A percentile compares a stretch with the other conserved stretches of the same genome.
Conservation (phyloP, 495 filamentous ascomycete genomes). For the Annulohypoxylon stygium region DNA sequence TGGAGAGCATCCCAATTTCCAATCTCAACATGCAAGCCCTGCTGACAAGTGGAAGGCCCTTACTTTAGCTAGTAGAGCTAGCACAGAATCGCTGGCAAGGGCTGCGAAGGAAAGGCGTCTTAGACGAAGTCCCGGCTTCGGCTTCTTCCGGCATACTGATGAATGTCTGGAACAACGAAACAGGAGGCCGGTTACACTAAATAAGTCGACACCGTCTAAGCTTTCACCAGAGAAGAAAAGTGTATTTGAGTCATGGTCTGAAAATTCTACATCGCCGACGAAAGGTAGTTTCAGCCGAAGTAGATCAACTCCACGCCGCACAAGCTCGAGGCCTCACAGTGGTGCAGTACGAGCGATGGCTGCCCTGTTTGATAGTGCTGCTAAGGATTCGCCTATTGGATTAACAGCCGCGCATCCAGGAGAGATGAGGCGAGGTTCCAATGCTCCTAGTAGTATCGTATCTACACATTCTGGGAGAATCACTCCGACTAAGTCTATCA, state of each 20-base stretch:
- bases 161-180: constrained; percentile 17
- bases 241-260: constrained; percentile 18
- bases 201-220: constrained; percentile 17
- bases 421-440: constrained; percentile 11
- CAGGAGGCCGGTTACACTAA: constrained; percentile 11
- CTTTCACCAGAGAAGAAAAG: constrained; percentile 32
- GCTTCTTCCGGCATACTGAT: constrained; percentile 24
- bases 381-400: constrained; percentile 27
- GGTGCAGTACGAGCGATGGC: constrained; percentile 61
- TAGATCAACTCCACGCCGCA: constrained; percentile 29
- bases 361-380: constrained; percentile 57
- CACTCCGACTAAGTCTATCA: constrained; percentile 27
- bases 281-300: constrained; percentile 19
- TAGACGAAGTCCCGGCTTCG: constrained; percentile 33
- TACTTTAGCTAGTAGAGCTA: constrained; percentile 36
- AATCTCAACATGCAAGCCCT: constrained; percentile 1
- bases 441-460: constrained; percentile 40
- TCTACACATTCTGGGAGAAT: constrained; percentile 46
- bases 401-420: constrained; percentile 1
- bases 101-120: constrained; percentile 48
- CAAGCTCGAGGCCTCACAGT: constrained; percentile 37
- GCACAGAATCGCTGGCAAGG: constrained; percentile 44
- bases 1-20: constrained; percentile 2
- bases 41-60: constrained; percentile 42
- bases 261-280: background rate